A percentile compares a stretch with the other conserved stretches of the same genome.
phyloP scores from a whole-genome alignment of 805 yeast species.

The Blastobotrys chiropterorum region DNA sequence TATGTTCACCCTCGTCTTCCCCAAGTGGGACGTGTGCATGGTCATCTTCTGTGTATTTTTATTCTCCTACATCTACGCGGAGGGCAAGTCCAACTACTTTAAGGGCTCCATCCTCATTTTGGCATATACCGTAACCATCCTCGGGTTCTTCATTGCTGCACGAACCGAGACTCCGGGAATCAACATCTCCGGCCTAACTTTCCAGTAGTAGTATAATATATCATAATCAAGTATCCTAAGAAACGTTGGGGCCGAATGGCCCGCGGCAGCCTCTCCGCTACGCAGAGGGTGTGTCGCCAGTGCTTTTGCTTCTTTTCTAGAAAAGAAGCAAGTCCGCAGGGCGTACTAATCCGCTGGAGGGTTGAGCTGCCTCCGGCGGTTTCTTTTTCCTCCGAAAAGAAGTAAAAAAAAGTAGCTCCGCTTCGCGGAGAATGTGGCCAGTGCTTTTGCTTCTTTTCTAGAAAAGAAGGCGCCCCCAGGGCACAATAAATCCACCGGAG shows the following conservation, averaged over 20 bases:
- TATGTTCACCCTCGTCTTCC: conserved; percentile 76
- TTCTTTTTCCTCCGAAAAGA: too few species aligned
- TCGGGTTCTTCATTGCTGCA: conserved; percentile 70
- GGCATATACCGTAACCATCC: conserved; percentile 63
- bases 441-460: too few species aligned
- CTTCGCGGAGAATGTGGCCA: too few species aligned
- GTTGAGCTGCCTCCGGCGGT: too few species aligned
- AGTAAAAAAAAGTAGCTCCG: too few species aligned
- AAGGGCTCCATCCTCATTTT: conserved; percentile 86
- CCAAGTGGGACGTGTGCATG: conserved; percentile 91
- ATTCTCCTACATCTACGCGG: conserved; percentile 91
- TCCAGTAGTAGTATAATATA: background rate
- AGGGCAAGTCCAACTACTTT: conserved; percentile 93
- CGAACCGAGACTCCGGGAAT: conserved; percentile 1
- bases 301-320: too few species aligned
- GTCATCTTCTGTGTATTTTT: conserved; percentile 77
- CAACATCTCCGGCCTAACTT: background rate
- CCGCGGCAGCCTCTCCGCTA: background rate
- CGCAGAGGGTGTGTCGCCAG: background rate
- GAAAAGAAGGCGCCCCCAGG: background rate
- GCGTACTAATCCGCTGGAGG: too few species aligned
- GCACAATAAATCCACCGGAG: background rate
- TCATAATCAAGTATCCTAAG: too few species aligned
- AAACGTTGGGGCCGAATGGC: background rate
- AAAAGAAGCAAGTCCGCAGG: too few species aligned